These are phyloP conservation scores for Citrus medica DNA, from an alignment of 345 rosid species.

Conservation along the genomic window DNA sequence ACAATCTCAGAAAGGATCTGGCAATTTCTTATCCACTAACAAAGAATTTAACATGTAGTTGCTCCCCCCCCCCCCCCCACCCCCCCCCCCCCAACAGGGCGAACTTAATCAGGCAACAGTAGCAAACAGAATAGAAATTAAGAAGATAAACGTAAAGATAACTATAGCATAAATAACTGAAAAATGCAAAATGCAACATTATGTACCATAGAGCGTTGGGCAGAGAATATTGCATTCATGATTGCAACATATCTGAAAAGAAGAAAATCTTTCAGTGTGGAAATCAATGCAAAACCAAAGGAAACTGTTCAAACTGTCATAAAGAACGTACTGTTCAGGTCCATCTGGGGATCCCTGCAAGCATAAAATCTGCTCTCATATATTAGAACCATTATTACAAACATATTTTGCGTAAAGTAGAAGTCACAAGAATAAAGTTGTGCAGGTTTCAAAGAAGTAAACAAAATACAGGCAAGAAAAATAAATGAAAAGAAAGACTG, in stretches of 20 bases:
- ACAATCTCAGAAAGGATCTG: no score
- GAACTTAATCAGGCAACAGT: background rate
- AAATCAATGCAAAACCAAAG: slow-evolving; percentile 11
- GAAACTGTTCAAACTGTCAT: slow-evolving; percentile 8
- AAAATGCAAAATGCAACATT: slow-evolving; percentile 1
- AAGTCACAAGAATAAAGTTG: background rate
- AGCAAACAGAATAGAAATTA: background rate
- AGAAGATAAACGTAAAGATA: background rate
- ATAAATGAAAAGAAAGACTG: background rate
- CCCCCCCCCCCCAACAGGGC: no score
- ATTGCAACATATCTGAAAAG: slow-evolving; percentile 86
- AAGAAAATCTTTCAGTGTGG: slow-evolving; percentile 12
- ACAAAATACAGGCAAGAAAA: background rate
- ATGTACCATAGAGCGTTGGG: slow-evolving; percentile 80
- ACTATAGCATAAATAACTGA: background rate
- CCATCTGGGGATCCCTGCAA: slow-evolving; percentile 99
- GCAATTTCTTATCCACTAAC: background rate
- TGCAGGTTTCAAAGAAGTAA: background rate
- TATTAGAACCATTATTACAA: slow-evolving; percentile 12
- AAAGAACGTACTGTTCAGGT: slow-evolving; percentile 80
- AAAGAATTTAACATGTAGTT: background rate
- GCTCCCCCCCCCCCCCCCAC: background rate
- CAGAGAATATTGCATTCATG: slow-evolving; percentile 96
- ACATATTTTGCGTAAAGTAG: background rate
- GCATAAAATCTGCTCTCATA: slow-evolving; percentile 71